Evolutionary conservation across 441 rosid species (phyloP).

Genomic region (Viola pubescens): DNA sequence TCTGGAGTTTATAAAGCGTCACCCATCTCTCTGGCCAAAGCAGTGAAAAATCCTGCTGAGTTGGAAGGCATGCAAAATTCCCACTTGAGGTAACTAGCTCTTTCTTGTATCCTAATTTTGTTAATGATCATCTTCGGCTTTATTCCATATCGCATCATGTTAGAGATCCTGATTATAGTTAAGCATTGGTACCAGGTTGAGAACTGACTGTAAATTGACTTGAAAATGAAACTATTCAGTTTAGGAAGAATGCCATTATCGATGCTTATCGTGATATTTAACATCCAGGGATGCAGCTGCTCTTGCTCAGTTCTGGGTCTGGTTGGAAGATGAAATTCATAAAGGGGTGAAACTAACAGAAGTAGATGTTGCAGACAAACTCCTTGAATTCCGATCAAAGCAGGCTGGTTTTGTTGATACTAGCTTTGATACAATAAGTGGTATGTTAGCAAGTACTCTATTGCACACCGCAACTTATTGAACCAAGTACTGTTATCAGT

Average conservation of each 20-base stretch:
- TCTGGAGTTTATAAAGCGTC: slow-evolving; percentile 60
- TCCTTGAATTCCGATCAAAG: slow-evolving; percentile 75
- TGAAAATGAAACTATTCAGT: too few relatives aligned
- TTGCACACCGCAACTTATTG: slow-evolving; percentile 2
- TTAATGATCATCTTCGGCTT: not conserved
- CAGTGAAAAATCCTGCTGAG: slow-evolving; percentile 75
- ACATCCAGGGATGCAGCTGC: slow-evolving; percentile 92
- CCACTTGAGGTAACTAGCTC: slow-evolving; percentile 63
- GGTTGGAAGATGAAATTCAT: slow-evolving; percentile 81
- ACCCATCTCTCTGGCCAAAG: slow-evolving; percentile 82
- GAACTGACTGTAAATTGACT: not conserved
- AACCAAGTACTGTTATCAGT: not conserved
- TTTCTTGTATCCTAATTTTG: slow-evolving; percentile 6
- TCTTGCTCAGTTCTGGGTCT: slow-evolving; percentile 79
- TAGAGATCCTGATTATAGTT: not conserved
- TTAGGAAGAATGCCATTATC: too few relatives aligned
- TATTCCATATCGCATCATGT: not conserved
- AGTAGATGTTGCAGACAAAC: slow-evolving; percentile 81
- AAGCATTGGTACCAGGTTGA: not conserved
- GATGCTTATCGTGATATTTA: slow-evolving; percentile 8
- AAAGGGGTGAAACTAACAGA: slow-evolving; percentile 63
- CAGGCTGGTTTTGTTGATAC: slow-evolving; percentile 87
- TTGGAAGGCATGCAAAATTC: slow-evolving; percentile 81
- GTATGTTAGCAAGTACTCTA: slow-evolving; percentile 35
- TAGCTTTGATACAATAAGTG: slow-evolving; percentile 95